Percentiles rank a stretch among this genome's conserved stretches.
Conservation (phyloP, 106 monocot species). For the Xerophyta viscosa region DNA sequence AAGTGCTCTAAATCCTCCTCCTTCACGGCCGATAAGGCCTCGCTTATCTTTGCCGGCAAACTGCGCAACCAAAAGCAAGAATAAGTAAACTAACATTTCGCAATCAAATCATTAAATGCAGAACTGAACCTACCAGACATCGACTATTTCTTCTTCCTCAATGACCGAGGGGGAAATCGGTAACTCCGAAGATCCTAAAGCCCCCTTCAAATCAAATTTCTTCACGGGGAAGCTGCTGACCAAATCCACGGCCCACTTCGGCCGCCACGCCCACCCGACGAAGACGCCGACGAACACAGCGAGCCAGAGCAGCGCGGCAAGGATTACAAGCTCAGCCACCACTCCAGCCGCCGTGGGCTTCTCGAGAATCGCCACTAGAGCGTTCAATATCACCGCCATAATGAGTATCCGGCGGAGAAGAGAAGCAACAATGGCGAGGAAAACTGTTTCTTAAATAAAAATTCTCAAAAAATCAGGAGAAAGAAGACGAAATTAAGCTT, state of each 20-base stretch:
- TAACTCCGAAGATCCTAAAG: not conserved
- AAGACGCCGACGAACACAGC: conserved; percentile 55
- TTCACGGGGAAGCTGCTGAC: not conserved
- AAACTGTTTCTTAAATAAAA: too few relatives aligned
- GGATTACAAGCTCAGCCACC: conserved; percentile 37
- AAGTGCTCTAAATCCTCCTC: conserved; percentile 51
- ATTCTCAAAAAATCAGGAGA: too few relatives aligned
- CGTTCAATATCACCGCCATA: conserved; percentile 47
- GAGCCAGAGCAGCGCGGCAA: conserved; percentile 56
- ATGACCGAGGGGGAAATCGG: too few relatives aligned
- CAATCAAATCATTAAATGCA: conserved; percentile 3
- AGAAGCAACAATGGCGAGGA: not conserved
- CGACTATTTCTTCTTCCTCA: too few relatives aligned
- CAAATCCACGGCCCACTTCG: conserved; percentile 25
- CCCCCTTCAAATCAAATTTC: conserved; percentile 1
- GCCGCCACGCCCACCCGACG: conserved; percentile 74
- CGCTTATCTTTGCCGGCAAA: conserved; percentile 1
- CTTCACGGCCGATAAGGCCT: conserved; percentile 36
- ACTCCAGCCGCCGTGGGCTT: conserved; percentile 37
- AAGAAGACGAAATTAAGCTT: too few relatives aligned
- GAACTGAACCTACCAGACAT: conserved; percentile 10
- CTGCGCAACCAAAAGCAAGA: not conserved
- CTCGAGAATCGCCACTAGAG: conserved; percentile 36
- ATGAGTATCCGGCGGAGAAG: not conserved
- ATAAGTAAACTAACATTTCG: not conserved